Base-by-base conservation (phyloP, 805 yeast genomes). In the Candida nanaspora region DNA sequence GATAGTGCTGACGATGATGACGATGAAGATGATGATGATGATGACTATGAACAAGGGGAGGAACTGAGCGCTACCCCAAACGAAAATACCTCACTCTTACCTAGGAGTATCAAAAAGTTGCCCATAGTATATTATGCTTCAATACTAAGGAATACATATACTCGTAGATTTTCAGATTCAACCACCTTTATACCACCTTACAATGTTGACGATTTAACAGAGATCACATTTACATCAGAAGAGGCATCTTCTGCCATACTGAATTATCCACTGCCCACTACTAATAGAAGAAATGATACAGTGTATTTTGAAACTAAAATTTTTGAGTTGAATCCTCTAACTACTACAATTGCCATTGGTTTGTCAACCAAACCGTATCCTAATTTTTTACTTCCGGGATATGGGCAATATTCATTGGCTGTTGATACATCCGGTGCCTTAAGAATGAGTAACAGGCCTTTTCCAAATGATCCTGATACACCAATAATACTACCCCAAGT, bases 281-380 rank as follows among this genome's bases (percentile, higher is more conserved):
- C 50, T 25, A 62, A 63, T 39, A 49, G 68, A 25, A 58, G 59
- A 33, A 62, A 62, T 40, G 81, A 76, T 38, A 72, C 76, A 0
- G 75, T 81, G 8, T 84, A 84, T 54, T 84, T 81, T 54, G 94
- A 84, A 57, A 70, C 69, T 9, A 77, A 77, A 48, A 50, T 76
- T 1, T 70, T 63, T 48, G 70, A 65, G 16, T 61, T 65, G 34
- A 44, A 56, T 37, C 51, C 55, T 49, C 62, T 66, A 2, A 74
- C 72, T 41, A 70, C 80, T 1, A 72, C 72, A 28, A 69, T 83
- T 42, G 70, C 82, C 25, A 68, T 84, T 36, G 93, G 94, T 0
- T 63, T 84, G 22, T 73, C 76, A 9, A 78, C 91, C 0, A 75
- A 72, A 47, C 91, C 93, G 2, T 82, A 82, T 51, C 93, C 95